These are phyloP conservation scores for Saccharomycopsis malanga DNA, from an alignment of 805 yeast species.

Conservation along the genomic window DNA sequence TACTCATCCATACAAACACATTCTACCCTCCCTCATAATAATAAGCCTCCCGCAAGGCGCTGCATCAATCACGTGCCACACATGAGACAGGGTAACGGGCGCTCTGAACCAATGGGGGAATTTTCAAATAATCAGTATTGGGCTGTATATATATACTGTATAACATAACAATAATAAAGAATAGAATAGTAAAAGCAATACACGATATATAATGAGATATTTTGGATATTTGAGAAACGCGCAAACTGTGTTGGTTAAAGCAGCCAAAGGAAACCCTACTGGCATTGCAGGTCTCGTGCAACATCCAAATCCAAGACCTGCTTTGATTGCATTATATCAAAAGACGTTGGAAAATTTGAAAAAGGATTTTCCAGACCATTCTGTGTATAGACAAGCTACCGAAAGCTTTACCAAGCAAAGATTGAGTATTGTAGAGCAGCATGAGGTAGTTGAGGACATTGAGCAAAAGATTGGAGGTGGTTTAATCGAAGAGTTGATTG, in stretches of 20 bases:
- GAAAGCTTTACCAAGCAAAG: slow-evolving; percentile 67
- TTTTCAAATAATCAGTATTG: too few relatives aligned
- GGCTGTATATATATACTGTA: background rate
- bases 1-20: too few relatives aligned
- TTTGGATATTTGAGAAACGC: slow-evolving; percentile 17
- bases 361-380: slow-evolving; percentile 57
- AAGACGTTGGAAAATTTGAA: slow-evolving; percentile 56
- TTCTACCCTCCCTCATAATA: too few relatives aligned
- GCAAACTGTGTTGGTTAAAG: slow-evolving; percentile 17
- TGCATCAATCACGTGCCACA: too few relatives aligned
- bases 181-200: background rate
- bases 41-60: too few relatives aligned
- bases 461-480: slow-evolving; percentile 77
- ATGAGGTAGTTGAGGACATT: slow-evolving; percentile 55
- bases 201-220: slow-evolving; percentile 15
- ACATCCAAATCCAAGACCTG: slow-evolving; percentile 82
- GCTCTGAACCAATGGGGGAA: too few relatives aligned
- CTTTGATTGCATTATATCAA: slow-evolving; percentile 61
- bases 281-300: slow-evolving; percentile 73
- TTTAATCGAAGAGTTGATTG: slow-evolving; percentile 70
- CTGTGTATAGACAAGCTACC: slow-evolving; percentile 72
- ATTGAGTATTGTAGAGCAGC: slow-evolving; percentile 54
- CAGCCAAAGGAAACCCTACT: slow-evolving; percentile 56
- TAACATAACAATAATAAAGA: background rate
- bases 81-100: too few relatives aligned